phyloP scores from a whole-genome alignment of 2,329 filamentous ascomycete species.

The Colletotrichum abscissum region DNA sequence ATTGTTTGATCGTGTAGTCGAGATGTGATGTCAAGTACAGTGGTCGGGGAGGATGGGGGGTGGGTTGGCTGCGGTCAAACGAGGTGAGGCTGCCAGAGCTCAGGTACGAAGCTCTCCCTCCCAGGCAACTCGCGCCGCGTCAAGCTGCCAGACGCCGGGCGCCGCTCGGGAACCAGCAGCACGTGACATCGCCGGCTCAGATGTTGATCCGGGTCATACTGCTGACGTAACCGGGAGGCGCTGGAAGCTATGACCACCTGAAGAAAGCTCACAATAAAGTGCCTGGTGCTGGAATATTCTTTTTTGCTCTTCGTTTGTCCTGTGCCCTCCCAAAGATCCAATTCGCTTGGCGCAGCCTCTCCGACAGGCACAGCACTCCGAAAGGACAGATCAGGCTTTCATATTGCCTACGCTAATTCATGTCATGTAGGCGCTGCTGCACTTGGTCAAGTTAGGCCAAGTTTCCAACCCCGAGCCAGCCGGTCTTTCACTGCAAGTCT shows the following conservation, averaged over 20 bases:
- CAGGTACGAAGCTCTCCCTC: conserved; percentile 32
- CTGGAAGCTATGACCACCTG: conserved; percentile 30
- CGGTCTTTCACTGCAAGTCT: not conserved
- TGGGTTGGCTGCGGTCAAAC: conserved; percentile 33
- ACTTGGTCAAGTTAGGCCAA: conserved; percentile 18
- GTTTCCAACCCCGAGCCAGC: not conserved
- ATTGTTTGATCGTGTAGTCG: conserved; percentile 11
- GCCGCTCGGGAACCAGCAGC: not conserved
- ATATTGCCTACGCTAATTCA: not conserved
- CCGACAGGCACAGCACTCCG: not conserved
- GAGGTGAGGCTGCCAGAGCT: conserved; percentile 36
- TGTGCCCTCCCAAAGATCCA: not conserved
- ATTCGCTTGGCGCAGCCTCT: conserved; percentile 10
- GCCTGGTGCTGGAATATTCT: conserved; percentile 33
- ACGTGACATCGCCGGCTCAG: conserved; percentile 18
- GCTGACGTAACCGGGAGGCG: conserved; percentile 9
- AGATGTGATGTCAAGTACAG: not conserved
- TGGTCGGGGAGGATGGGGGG: conserved; percentile 21
- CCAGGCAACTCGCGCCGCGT: conserved; percentile 40
- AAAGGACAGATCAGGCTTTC: conserved; percentile 26
- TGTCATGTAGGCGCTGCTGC: conserved; percentile 32
- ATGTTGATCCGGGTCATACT: conserved; percentile 4
- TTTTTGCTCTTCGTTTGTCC: not conserved
- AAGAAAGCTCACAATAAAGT: conserved; percentile 30
- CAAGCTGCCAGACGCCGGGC: conserved; percentile 34